Evolutionary conservation across 164 flowering plant species (phyloP).

Genomic region (Houttuynia cordata): DNA sequence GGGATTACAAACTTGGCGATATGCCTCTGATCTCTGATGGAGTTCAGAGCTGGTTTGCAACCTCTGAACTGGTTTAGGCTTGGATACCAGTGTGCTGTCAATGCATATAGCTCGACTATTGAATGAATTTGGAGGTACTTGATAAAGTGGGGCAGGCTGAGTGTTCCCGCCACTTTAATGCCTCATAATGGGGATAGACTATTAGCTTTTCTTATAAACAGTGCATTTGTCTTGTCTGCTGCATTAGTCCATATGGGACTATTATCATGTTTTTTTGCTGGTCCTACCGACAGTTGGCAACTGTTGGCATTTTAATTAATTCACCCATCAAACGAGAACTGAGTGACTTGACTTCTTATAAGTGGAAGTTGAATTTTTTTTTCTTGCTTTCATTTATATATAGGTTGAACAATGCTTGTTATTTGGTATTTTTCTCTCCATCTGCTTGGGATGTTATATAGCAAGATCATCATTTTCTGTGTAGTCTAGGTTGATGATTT

Average conservation of each 20-base stretch:
- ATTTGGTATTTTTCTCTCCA: too few species aligned
- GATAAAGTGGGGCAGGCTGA: background rate
- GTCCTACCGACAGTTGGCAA: background rate
- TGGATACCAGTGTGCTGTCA: background rate
- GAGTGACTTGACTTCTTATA: background rate
- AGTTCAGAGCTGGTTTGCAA: background rate
- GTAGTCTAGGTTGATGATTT: too few species aligned
- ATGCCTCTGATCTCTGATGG: too few species aligned
- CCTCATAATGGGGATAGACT: background rate
- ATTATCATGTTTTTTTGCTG: background rate
- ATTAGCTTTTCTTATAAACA: too few species aligned
- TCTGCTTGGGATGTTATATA: too few species aligned
- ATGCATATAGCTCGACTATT: background rate
- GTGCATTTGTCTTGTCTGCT: background rate
- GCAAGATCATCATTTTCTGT: too few species aligned
- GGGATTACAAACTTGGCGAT: background rate
- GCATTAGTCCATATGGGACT: background rate
- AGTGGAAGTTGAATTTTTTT: background rate
- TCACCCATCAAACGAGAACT: background rate
- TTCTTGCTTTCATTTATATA: background rate
- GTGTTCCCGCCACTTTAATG: background rate
- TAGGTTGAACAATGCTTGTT: too few species aligned
- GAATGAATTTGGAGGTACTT: background rate
- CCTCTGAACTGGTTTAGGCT: background rate
- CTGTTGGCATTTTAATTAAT: background rate